A percentile compares a stretch with the other conserved stretches of the same genome.
These are phyloP conservation scores for Phyllosticta citriasiana DNA, from an alignment of 2,329 filamentous ascomycete genomes.

Conservation along the genomic window DNA sequence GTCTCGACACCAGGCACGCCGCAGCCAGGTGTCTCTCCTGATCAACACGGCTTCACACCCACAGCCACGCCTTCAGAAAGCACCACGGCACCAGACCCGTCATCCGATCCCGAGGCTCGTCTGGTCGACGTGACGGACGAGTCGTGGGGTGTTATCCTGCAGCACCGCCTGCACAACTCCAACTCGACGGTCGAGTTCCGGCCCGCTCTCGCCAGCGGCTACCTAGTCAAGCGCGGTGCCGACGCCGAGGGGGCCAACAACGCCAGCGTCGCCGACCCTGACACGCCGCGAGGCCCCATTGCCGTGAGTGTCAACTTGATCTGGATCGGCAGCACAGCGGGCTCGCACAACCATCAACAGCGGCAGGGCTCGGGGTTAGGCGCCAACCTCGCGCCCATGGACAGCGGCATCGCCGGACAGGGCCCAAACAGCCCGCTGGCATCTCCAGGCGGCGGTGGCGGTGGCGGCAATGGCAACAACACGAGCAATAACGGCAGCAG, in stretches of 20 bases:
- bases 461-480: background rate
- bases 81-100: conserved; percentile 34
- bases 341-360: conserved; percentile 20
- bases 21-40: conserved; percentile 25
- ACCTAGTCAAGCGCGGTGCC: conserved; percentile 34
- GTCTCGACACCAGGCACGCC: conserved; percentile 15
- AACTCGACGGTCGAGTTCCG: conserved; percentile 25
- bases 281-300: conserved; percentile 22
- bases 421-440: conserved; percentile 7
- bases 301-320: conserved; percentile 34
- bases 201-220: conserved; percentile 31
- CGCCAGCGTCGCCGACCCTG: conserved; percentile 13
- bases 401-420: background rate
- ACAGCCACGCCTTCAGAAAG: conserved; percentile 54
- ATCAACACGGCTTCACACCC: conserved; percentile 44
- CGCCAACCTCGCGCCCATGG: background rate
- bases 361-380: background rate
- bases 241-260: conserved; percentile 1
- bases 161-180: conserved; percentile 42
- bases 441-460: conserved; percentile 10
- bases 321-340: conserved; percentile 28
- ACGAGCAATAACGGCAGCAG: background rate
- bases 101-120: conserved; percentile 51
- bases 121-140: conserved; percentile 66
- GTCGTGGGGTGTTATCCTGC: conserved; percentile 63